Evolutionary conservation across 306 rosid genomes (phyloP).

Genomic region (Senna tora): DNA sequence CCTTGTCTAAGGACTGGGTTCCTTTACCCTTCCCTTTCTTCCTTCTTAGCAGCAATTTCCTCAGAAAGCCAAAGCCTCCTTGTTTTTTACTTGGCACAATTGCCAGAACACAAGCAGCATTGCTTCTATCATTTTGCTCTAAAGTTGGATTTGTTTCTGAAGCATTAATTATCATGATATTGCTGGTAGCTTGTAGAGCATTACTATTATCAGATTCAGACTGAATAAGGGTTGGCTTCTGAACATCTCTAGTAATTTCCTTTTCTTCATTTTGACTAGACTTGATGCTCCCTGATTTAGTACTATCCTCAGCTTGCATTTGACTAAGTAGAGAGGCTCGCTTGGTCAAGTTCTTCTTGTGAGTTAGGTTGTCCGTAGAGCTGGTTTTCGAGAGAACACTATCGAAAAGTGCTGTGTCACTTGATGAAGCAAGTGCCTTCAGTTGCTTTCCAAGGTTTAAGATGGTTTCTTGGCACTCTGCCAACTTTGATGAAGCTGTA

Average conservation of each 20-base stretch:
- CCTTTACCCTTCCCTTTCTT: constrained; percentile 58
- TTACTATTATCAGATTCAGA: constrained; percentile 43
- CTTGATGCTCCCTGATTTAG: constrained; percentile 31
- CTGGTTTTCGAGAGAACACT: constrained; percentile 33
- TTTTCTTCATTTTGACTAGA: constrained; percentile 43
- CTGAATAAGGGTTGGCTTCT: constrained; percentile 39
- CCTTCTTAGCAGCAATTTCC: constrained; percentile 60
- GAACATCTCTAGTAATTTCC: constrained; percentile 33
- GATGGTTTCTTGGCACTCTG: constrained; percentile 80
- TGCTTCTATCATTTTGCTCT: constrained; percentile 44
- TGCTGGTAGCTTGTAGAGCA: constrained; percentile 31
- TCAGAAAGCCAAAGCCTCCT: constrained; percentile 66
- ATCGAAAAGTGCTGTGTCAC: constrained; percentile 51
- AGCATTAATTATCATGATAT: constrained; percentile 17
- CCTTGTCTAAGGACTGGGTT: constrained; percentile 11
- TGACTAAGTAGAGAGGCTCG: constrained; percentile 64
- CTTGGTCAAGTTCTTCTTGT: constrained; percentile 51
- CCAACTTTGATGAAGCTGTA: constrained; percentile 79
- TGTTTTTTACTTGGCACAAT: constrained; percentile 56
- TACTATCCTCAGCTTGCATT: constrained; percentile 69
- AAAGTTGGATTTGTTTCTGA: constrained; percentile 37
- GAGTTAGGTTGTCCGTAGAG: constrained; percentile 33
- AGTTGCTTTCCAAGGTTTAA: constrained; percentile 51
- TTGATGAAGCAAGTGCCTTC: constrained; percentile 74
- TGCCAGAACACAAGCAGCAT: constrained; percentile 40